Evolutionary conservation across 208 protist species (phyloP).

Genomic region (Angomonas deanei): DNA sequence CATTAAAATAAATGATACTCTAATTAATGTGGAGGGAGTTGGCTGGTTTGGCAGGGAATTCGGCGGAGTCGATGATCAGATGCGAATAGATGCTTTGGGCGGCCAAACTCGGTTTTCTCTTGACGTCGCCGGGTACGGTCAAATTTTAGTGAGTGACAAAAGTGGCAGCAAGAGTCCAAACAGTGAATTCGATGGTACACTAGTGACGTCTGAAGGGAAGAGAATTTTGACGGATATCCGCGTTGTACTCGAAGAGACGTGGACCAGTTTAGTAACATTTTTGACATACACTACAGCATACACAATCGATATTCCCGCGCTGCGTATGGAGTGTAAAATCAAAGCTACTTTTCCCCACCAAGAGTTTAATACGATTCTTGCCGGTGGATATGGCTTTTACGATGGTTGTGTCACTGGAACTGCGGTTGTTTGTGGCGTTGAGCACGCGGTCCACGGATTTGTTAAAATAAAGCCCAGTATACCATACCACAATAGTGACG

Average conservation of each 20-base stretch:
- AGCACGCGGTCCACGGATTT: slow-evolving; percentile 31
- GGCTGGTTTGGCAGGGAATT: slow-evolving; percentile 60
- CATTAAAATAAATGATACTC: slow-evolving; percentile 18
- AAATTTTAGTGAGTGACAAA: background rate
- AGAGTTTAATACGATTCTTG: slow-evolving; percentile 42
- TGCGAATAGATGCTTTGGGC: background rate
- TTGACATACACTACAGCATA: slow-evolving; percentile 31
- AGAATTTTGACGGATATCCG: background rate
- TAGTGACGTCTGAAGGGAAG: background rate
- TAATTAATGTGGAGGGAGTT: slow-evolving; percentile 20
- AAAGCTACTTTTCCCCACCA: slow-evolving; percentile 29
- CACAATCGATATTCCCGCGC: slow-evolving; percentile 16
- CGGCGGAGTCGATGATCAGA: slow-evolving; percentile 6
- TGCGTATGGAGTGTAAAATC: slow-evolving; percentile 25
- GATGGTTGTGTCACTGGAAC: slow-evolving; percentile 33
- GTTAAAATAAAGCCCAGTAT: slow-evolving; percentile 28
- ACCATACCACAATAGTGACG: slow-evolving; percentile 10
- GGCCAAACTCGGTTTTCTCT: background rate
- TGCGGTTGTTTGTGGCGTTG: slow-evolving; percentile 12
- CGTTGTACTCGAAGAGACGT: slow-evolving; percentile 22
- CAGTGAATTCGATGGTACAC: no score
- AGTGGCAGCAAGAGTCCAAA: no score
- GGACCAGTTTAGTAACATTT: slow-evolving; percentile 52
- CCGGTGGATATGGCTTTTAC: slow-evolving; percentile 37
- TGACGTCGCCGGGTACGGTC: background rate